Evolutionary conservation across 1,284 basidiomycete species (phyloP), one percentile per base, ranked within the genome.

Genomic region (Malassezia furfur): DNA sequence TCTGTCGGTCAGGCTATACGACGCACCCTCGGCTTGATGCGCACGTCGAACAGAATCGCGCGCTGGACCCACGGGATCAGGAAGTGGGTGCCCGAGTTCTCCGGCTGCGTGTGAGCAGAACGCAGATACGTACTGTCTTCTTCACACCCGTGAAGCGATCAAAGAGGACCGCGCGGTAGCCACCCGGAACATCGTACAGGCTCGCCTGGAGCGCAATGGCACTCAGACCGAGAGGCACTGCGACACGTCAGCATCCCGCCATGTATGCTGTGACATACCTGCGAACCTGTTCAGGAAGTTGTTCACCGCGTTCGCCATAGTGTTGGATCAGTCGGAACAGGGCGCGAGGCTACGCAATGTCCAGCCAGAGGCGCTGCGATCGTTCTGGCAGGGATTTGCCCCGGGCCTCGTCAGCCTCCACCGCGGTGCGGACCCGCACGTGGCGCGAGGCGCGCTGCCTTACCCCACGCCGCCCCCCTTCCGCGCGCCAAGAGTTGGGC

Each of bases 121-220:
- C 6, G 30, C 19, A 19, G 21, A 10, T 32, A 55, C 61, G 22
- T 38, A 61, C 60, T 5, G 30, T 30, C 21, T 48, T 57, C 60
- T 70, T 64, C 46, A 96, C 91, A 77, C 94, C 94, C 53, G 85
- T 82, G 77, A 98, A 98, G 69, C 93, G 82, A 78, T 98, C 93
- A 77, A 98, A 98, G 85, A 98, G 91, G 67, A 98, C 93, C 28
- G 94, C 93, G 53, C 88, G 82, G 78, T 86, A 91, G 44, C 91
- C 91, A 50, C 75, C 75, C 19, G 72, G 72, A 14, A 76, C 75
- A 57, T 75, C 74, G 62, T 75, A 76, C 45, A 76, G 64, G 35
- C 68, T 70, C 8, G 75, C 66, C 56, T 76, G 75, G n/a, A 72
- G 61, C 11, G 66, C 65, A 55, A 75, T 61, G n/a, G 72, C 65